Evolutionary conservation across 805 yeast genomes (phyloP), one percentile per base, ranked within the genome.

Genomic region (Cyberlindnera samutprakarnensis): DNA sequence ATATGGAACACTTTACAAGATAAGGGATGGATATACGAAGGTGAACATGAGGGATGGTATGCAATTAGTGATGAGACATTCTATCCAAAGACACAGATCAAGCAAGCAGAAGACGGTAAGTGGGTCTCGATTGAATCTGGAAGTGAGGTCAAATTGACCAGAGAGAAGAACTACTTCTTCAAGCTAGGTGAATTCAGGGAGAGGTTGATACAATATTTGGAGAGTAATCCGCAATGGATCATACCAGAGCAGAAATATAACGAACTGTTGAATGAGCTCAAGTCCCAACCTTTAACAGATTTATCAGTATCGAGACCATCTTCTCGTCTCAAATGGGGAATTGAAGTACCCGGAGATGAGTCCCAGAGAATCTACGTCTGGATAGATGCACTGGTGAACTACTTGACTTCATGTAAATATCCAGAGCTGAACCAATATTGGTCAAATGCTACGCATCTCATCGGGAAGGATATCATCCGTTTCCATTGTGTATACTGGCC

Each of bases 401-500:
- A 92, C 50, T 33, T 86, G 5, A 83, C 96, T 1, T 69, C 85
- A 2, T 61, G 73, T 3, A 85, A 84, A 3, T 82, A 69, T 30
- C 78, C 80, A 2, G 42, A 52, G 15, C 34, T 46, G 5, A 28
- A 47, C 21, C 31, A 45, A 18, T n/a, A 38, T 13, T 49, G 7
- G 10, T 19, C 21, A 19, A 19, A 7, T 8, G 44, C 53, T 35
- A 75, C 78, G 0, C 96, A 92, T 53, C 61, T 92, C 2, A 72
- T 92, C 20, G 98, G 98, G 1, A 92, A 92, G 48, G 98, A 92
- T 52, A 92, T 92, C 30, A 66, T 74, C 27, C 66, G 86, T 42
- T 92, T 92, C 55, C 98, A 92, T 49, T 77, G 94, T 42, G 70
- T 88, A 11, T 87, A 85, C 49, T 92, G 98, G 98, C 97, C 97